Percentiles rank a stretch among this genome's conserved stretches.
Evolutionary conservation across 2,329 filamentous ascomycete genomes (phyloP).

Genomic region (Phyllachora maydis): DNA sequence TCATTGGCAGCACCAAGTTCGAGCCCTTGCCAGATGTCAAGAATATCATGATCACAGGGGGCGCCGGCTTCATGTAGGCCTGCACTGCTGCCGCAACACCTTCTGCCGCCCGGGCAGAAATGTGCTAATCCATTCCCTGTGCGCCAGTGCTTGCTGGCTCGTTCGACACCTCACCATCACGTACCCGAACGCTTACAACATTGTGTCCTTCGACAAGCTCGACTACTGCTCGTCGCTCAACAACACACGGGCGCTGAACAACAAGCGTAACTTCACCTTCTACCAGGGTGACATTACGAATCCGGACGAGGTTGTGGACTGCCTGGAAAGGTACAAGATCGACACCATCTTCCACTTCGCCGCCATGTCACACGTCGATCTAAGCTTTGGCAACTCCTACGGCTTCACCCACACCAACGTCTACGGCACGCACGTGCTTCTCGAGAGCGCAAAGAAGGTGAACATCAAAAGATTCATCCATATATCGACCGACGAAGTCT

Average conservation of each 20-base stretch:
- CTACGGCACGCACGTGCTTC: constrained; percentile 62
- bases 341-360: constrained; percentile 74
- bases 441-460: constrained; percentile 57
- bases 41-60: constrained; percentile 71
- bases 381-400: constrained; percentile 68
- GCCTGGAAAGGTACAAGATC: constrained; percentile 49
- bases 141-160: constrained; percentile 57
- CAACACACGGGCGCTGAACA: constrained; percentile 51
- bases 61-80: constrained; percentile 67
- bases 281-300: constrained; percentile 64
- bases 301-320: constrained; percentile 46
- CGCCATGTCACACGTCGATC: constrained; percentile 67
- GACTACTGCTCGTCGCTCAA: constrained; percentile 68
- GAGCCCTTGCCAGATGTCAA: constrained; percentile 46
- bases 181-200: constrained; percentile 54
- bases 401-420: constrained; percentile 68
- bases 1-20: constrained; percentile 50
- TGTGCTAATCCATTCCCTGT: constrained; percentile 1
- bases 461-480: constrained; percentile 58
- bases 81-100: not conserved
- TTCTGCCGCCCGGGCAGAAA: not conserved
- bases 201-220: constrained; percentile 69
- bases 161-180: constrained; percentile 58
- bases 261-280: constrained; percentile 54
- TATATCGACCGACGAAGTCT: constrained; percentile 71